phyloP scores from a whole-genome alignment of 108 stramenopile genomes.

The Pseudonitzschia pungens region DNA sequence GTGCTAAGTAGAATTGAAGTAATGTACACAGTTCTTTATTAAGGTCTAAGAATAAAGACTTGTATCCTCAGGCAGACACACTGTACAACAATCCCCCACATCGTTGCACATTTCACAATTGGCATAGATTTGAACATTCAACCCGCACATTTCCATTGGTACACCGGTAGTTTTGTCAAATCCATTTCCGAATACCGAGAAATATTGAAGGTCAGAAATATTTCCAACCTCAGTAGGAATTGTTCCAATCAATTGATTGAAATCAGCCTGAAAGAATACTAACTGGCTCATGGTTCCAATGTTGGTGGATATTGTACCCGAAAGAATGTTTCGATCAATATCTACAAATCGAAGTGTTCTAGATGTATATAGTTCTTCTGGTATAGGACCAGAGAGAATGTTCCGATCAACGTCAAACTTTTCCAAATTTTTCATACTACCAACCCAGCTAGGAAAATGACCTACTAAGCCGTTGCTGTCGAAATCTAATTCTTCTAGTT shows the following conservation, averaged over 20 bases:
- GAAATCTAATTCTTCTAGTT: slow-evolving; percentile 29
- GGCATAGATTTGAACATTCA: slow-evolving; percentile 32
- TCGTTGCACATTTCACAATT: slow-evolving; percentile 37
- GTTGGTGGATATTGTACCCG: slow-evolving; percentile 47
- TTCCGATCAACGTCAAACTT: slow-evolving; percentile 49
- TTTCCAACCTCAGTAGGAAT: slow-evolving; percentile 57
- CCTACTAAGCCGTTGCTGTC: slow-evolving; percentile 35
- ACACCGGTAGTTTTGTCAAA: slow-evolving; percentile 17
- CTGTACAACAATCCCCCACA: slow-evolving; percentile 40
- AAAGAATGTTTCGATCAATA: slow-evolving; percentile 47
- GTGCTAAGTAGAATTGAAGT: background rate
- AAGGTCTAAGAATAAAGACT: background rate
- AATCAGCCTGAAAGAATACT: slow-evolving; percentile 43
- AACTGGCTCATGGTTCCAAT: slow-evolving; percentile 52
- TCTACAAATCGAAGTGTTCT: slow-evolving; percentile 38
- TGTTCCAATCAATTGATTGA: slow-evolving; percentile 49
- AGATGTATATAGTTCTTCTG: slow-evolving; percentile 33
- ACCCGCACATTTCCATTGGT: slow-evolving; percentile 28
- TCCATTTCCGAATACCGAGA: slow-evolving; percentile 35
- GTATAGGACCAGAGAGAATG: slow-evolving; percentile 41
- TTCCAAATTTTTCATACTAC: slow-evolving; percentile 22
- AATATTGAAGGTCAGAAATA: slow-evolving; percentile 32
- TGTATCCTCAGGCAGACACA: slow-evolving; percentile 26
- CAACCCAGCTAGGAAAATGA: slow-evolving; percentile 29
- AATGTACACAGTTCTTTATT: background rate